Base-by-base conservation (phyloP, 2,329 filamentous ascomycete genomes). In the Sphaerulina vaccinii region DNA sequence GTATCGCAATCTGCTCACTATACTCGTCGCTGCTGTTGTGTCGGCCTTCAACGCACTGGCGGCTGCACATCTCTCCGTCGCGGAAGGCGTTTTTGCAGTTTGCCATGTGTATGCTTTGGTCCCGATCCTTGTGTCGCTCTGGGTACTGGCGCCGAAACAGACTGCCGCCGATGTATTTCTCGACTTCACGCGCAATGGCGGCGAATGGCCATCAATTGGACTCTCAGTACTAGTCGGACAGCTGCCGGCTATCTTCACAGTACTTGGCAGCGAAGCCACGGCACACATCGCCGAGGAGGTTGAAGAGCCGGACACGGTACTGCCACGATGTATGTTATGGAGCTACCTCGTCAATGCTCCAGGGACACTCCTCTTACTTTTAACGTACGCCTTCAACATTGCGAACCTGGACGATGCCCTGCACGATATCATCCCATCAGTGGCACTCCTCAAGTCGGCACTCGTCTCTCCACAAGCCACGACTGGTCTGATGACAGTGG, bases 221-320 rank as follows among this genome's bases (percentile, higher is more conserved):
- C 43, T 73, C 18, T 60, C 68, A 5, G 58, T 71, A 1, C 68
- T 75, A 58, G 68, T 73, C 3, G 73, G 73, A 9, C 71, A 74
- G 65, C 39, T 58, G 51, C 19, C 55, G 5, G 56, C 51, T 6
- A 59, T 65, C 52, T 68, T 66, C 38, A 56, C 61, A n/a, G 55
- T 62, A 5, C 49, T 62, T 1, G 59, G 62, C 5, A 61, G 46
- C 35, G 73, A 75, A 52, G 69, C 70, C 8, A 68, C 71, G 16
- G 70, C 70, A 2, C 70, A 75, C 51, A 71, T 76, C 62, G 62
- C 72, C 2, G 72, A 75, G 55, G 73, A 76, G 51, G 67, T 74
- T 51, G 69, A 71, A 49, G 66, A 74, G 22, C 72, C 73, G 1
- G 66, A 68, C 16, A 68, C 64, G 13, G 66, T 70, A 13, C 69